Evolutionary conservation across 2,329 filamentous ascomycete genomes (phyloP).

Genomic region (Neonectria sp.): DNA sequence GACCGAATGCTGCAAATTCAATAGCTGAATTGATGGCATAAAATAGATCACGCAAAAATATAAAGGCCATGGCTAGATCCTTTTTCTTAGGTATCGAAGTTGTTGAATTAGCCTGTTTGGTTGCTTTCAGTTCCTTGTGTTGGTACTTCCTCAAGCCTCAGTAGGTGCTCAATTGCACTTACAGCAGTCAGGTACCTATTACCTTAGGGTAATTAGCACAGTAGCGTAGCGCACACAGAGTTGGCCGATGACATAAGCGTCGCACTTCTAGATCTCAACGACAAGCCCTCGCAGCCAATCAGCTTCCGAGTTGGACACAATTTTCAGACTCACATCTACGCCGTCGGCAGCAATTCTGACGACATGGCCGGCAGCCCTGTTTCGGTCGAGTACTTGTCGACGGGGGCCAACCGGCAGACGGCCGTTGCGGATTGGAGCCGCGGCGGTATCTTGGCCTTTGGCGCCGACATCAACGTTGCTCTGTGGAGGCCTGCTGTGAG

Average conservation of each 20-base stretch:
- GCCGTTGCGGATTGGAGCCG: constrained; percentile 90
- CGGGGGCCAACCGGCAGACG: constrained; percentile 92
- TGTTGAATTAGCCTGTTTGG: neutral
- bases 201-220: neutral
- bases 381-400: constrained; percentile 72
- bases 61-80: neutral
- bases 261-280: constrained; percentile 36
- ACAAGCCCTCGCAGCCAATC: constrained; percentile 52
- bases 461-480: constrained; percentile 89
- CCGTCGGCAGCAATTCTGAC: constrained; percentile 28
- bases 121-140: neutral
- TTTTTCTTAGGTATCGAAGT: neutral
- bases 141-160: too few relatives aligned
- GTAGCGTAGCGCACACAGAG: constrained; percentile 3
- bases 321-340: constrained; percentile 53
- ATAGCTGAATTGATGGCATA: neutral
- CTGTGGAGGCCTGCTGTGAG: constrained; percentile 87
- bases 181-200: too few relatives aligned
- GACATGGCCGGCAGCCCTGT: constrained; percentile 51
- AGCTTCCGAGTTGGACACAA: constrained; percentile 50
- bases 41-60: neutral
- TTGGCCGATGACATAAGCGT: constrained; percentile 45
- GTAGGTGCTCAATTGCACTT: too few relatives aligned
- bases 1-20: neutral
- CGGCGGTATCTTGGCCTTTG: constrained; percentile 85